Evolutionary conservation across 2,329 filamentous ascomycete genomes (phyloP), one percentile per base, ranked within the genome.

Genomic region (Phialemonium atrogriseum): DNA sequence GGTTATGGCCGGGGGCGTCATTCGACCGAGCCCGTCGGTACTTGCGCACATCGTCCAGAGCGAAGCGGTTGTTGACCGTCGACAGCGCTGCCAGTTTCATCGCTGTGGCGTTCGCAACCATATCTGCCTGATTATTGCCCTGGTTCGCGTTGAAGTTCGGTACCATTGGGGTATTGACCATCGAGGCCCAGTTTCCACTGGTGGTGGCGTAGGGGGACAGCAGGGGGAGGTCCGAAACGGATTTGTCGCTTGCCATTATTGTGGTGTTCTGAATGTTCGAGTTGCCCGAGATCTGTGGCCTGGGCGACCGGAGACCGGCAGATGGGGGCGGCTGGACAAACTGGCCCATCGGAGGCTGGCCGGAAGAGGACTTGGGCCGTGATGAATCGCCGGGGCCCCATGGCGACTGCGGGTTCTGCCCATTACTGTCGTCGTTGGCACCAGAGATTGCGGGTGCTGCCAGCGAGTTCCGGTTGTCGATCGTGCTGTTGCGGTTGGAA

Each of bases 51-150:
- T 98, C 91, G 49, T 98, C 91, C 37, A 98, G 70, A 32, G 91
- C 88, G 49, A 98, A 94, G 24, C 91, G 84, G 58, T 96, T 98
- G 66, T 96, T 98, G 30, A 98, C 91, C 3, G 91, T 98, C 5
- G 89, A 96, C 27, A 98, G 68, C 12, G 91, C 91, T 27, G 91
- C 91, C 31, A 98, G 73, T 59, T 98, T 98, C 91, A 98, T 98
- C 14, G 91, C 91, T 11, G 91, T 96, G 16, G 91, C 91, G 53
- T 96, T 98, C 37, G 91, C 91, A 36, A 98, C 83, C 89, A 96
- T 96, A 51, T 98, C 91, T 11, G 87, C 88, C 55, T 95, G 88
- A 34, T 73, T 79, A 27, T 66, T 67, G 23, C 60, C 60, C 43
- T 71, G 59, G 75, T 80, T 47, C 59, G 72, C 40, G 41, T 72